These are phyloP conservation scores for Harringtonia lauricola DNA, from an alignment of 2,329 filamentous ascomycete species.

Conservation along the genomic window DNA sequence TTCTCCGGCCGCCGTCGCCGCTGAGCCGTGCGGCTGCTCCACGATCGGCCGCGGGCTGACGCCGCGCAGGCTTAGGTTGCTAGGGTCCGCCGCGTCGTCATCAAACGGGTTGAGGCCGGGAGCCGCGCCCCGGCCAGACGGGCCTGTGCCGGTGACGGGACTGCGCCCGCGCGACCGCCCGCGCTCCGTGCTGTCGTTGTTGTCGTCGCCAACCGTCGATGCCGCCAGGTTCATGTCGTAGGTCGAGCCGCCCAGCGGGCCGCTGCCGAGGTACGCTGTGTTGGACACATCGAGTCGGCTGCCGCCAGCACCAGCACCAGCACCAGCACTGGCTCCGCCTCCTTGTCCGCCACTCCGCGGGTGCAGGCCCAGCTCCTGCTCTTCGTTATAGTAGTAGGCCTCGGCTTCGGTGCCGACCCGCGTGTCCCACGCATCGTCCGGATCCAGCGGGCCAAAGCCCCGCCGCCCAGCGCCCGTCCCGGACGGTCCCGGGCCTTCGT, in stretches of 20 bases:
- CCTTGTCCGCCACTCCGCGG: too few species aligned
- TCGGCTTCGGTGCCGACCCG: slow-evolving; percentile 66
- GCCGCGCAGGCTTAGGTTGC: slow-evolving; percentile 51
- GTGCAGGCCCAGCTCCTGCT: slow-evolving; percentile 55
- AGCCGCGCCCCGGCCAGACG: too few species aligned
- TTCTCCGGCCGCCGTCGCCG: slow-evolving; percentile 18
- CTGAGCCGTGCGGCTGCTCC: slow-evolving; percentile 33
- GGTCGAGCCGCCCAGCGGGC: slow-evolving; percentile 19
- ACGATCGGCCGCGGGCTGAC: slow-evolving; percentile 65
- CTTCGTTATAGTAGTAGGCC: slow-evolving; percentile 51
- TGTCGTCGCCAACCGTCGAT: slow-evolving; percentile 17
- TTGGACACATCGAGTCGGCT: slow-evolving; percentile 7
- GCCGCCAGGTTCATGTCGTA: slow-evolving; percentile 39
- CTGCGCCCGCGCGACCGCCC: slow-evolving; percentile 33
- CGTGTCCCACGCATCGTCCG: slow-evolving; percentile 79
- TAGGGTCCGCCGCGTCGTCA: slow-evolving; percentile 45
- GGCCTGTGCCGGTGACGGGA: too few species aligned
- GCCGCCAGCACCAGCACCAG: slow-evolving; percentile 20
- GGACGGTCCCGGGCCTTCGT: slow-evolving; percentile 48
- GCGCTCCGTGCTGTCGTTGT: slow-evolving; percentile 20
- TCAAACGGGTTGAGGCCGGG: slow-evolving; percentile 54
- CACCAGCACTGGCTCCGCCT: too few species aligned
- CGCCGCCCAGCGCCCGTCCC: slow-evolving; percentile 10
- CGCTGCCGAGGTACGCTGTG: slow-evolving; percentile 10
- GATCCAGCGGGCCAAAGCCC: slow-evolving; percentile 51